Evolutionary conservation across 805 yeast genomes (phyloP).

Genomic region (Myxozyma geophila): DNA sequence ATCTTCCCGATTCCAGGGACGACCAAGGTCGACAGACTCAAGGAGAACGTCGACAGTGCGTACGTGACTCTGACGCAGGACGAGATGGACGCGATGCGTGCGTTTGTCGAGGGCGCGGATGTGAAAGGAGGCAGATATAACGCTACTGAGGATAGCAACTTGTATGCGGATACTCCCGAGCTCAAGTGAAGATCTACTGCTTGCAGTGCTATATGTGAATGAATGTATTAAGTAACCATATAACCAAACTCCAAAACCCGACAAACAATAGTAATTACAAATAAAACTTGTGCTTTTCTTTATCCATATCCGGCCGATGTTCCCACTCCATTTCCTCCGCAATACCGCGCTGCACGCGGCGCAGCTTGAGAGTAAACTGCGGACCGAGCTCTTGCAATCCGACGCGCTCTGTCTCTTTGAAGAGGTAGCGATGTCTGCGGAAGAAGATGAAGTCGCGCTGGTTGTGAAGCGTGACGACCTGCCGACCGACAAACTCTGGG

Average conservation of each 20-base stretch:
- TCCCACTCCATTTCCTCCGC: slow-evolving; percentile 96
- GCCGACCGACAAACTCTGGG: slow-evolving; percentile 95
- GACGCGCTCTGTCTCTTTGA: slow-evolving; percentile 86
- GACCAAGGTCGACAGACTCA: slow-evolving; percentile 61
- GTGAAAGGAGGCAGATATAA: slow-evolving; percentile 16
- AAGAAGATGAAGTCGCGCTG: slow-evolving; percentile 95
- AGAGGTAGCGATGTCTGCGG: slow-evolving; percentile 91
- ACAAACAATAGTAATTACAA: slow-evolving; percentile 47
- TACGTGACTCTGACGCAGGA: slow-evolving; percentile 22
- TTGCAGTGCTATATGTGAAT: neutral
- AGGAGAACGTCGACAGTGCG: slow-evolving; percentile 56
- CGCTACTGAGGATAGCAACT: neutral
- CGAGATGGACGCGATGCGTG: slow-evolving; percentile 26
- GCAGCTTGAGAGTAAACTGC: slow-evolving; percentile 85
- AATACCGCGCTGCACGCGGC: slow-evolving; percentile 89
- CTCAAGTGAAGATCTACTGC: neutral
- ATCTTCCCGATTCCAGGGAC: slow-evolving; percentile 83
- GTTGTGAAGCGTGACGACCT: slow-evolving; percentile 92
- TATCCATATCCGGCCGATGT: slow-evolving; percentile 94
- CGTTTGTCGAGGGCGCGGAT: slow-evolving; percentile 23
- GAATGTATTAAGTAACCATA: no score
- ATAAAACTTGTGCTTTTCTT: slow-evolving; percentile 90
- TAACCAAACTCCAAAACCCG: no score
- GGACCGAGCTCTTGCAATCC: slow-evolving; percentile 97
- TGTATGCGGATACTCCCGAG: slow-evolving; percentile 24